A percentile compares a stretch with the other conserved stretches of the same genome.
phyloP scores from a whole-genome alignment of 2,329 filamentous ascomycete genomes.

The Pyrenochaeta sp. region DNA sequence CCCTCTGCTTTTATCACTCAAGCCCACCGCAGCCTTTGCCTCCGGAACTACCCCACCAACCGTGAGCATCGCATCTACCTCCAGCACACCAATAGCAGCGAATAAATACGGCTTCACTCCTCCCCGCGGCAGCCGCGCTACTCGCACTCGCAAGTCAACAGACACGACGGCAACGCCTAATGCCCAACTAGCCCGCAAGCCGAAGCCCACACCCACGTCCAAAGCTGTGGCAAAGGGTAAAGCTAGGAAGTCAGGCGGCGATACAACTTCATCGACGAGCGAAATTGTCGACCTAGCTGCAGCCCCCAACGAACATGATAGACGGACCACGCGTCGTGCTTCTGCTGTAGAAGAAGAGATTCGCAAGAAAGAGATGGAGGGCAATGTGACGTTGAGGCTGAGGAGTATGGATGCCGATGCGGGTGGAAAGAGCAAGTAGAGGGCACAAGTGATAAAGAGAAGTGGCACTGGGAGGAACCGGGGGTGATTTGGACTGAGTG shows the following conservation, averaged over 20 bases:
- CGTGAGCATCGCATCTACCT: background rate
- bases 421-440: background rate
- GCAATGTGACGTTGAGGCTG: conserved; percentile 20
- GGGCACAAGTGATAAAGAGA: background rate
- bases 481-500: background rate
- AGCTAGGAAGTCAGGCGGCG: background rate
- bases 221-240: background rate
- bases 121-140: background rate
- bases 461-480: background rate
- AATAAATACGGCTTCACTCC: conserved; percentile 4
- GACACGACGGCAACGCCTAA: background rate
- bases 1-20: background rate
- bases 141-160: background rate
- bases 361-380: conserved; percentile 6
- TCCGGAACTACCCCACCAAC: background rate
- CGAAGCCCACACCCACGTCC: background rate
- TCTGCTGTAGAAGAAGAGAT: conserved; percentile 8
- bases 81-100: background rate
- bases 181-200: background rate
- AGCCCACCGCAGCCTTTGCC: background rate
- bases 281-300: no score
- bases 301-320: background rate
- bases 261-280: background rate
- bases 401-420: conserved; percentile 7
- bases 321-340: conserved; percentile 12